Evolutionary conservation across 1,139 yeast genomes (phyloP).

Genomic region (Zygoascus hellenicus): DNA sequence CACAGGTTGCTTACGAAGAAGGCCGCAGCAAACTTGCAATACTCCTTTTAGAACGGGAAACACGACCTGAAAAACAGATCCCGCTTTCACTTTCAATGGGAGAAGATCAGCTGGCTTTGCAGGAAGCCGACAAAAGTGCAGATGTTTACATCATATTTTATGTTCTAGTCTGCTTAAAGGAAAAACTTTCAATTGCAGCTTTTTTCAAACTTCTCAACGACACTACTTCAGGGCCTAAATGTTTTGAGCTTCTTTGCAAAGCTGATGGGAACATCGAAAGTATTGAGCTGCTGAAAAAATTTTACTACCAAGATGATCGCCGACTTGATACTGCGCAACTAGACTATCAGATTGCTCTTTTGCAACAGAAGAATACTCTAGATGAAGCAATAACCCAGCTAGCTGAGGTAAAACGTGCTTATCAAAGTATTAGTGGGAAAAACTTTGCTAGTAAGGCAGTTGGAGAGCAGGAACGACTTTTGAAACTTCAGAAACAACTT

Average conservation of each 20-base stretch:
- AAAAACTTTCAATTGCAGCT: constrained; percentile 46
- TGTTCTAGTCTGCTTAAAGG: constrained; percentile 50
- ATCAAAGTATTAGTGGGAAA: constrained; percentile 27
- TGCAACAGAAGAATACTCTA: constrained; percentile 10
- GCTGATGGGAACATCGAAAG: constrained; percentile 26
- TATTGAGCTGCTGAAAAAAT: constrained; percentile 41
- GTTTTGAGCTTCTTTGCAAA: constrained; percentile 40
- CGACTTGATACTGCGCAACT: constrained; percentile 43
- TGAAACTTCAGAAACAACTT: constrained; percentile 48
- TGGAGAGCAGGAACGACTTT: constrained; percentile 47
- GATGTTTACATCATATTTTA: constrained; percentile 60
- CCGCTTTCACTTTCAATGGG: constrained; percentile 63
- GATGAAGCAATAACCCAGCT: constrained; percentile 21
- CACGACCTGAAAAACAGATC: constrained; percentile 56
- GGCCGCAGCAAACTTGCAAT: constrained; percentile 71
- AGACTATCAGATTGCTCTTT: constrained; percentile 32
- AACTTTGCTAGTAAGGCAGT: constrained; percentile 33
- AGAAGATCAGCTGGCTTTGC: constrained; percentile 64
- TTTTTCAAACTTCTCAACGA: constrained; percentile 50
- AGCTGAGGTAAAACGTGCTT: constrained; percentile 26
- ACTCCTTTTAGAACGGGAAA: constrained; percentile 60
- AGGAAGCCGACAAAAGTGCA: constrained; percentile 61
- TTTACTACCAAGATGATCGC: constrained; percentile 56
- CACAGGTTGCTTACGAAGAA: constrained; percentile 71
- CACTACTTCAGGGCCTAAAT: constrained; percentile 39